Evolutionary conservation across 805 yeast genomes (phyloP).

Genomic region (Ogataea trehaloabstinens): DNA sequence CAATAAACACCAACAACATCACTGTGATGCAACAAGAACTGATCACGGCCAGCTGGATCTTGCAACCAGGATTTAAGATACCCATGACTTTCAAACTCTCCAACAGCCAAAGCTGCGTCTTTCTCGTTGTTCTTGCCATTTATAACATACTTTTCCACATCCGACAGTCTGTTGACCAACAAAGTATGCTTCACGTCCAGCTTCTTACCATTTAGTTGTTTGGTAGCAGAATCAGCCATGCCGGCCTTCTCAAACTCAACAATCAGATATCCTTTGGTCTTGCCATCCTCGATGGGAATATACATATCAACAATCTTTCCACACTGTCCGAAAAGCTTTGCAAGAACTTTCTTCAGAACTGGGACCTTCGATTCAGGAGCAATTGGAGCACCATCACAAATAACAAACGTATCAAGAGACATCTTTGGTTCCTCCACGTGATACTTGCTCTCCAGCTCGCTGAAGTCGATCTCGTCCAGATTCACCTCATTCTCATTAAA

Average conservation of each 20-base stretch:
- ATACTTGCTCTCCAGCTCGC: constrained; percentile 80
- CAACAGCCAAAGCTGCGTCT: constrained; percentile 69
- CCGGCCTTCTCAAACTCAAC: constrained; percentile 71
- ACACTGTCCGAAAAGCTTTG: constrained; percentile 71
- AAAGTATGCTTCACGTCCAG: constrained; percentile 92
- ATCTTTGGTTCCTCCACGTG: constrained; percentile 54
- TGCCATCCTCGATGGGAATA: constrained; percentile 79
- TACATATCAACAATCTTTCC: constrained; percentile 79
- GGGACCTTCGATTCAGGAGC: constrained; percentile 89
- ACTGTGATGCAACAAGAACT: constrained; percentile 73
- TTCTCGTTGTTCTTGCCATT: constrained; percentile 59
- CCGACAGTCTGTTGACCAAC: constrained; percentile 76
- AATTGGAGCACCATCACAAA: constrained; percentile 93
- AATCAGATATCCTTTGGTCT: constrained; percentile 82
- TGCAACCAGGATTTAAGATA: constrained; percentile 89
- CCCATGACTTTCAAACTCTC: constrained; percentile 72
- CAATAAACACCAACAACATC: constrained; percentile 84
- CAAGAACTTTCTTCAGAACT: constrained; percentile 78
- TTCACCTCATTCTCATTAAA: constrained; percentile 44
- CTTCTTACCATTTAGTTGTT: constrained; percentile 80
- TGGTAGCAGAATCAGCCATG: constrained; percentile 76
- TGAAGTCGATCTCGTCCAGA: constrained; percentile 63
- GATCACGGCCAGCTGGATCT: constrained; percentile 88
- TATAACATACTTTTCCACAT: constrained; percentile 74
- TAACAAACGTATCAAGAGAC: constrained; percentile 72